These are phyloP conservation scores for Trapa incisa DNA, from an alignment of 345 rosid genomes.

Conservation along the genomic window DNA sequence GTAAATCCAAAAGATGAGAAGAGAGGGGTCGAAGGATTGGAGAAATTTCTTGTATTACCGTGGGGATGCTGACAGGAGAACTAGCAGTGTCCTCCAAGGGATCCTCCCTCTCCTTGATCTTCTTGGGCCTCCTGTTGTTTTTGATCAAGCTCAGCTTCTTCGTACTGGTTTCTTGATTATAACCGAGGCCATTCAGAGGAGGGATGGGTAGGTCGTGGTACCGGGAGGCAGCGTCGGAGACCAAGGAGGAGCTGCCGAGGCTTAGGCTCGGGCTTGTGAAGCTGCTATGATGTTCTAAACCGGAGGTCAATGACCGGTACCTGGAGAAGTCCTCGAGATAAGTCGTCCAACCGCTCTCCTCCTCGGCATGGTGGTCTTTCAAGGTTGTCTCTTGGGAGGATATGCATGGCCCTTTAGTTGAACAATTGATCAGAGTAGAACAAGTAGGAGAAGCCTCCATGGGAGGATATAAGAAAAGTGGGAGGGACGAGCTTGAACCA, in stretches of 20 bases:
- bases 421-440: background rate
- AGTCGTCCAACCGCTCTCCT: conserved; percentile 85
- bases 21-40: no score
- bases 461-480: background rate
- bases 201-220: conserved; percentile 12
- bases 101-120: conserved; percentile 38
- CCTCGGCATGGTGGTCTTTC: conserved; percentile 11
- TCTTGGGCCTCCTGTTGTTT: conserved; percentile 33
- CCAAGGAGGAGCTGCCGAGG: conserved; percentile 25
- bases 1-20: background rate
- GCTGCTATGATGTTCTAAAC: conserved; percentile 3
- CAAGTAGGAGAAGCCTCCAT: background rate
- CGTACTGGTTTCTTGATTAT: conserved; percentile 6
- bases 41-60: conserved; percentile 20
- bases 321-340: conserved; percentile 57
- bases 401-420: background rate
- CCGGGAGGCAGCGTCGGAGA: conserved; percentile 61
- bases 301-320: conserved; percentile 7
- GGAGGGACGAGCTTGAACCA: no score
- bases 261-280: conserved; percentile 22
- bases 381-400: conserved; percentile 1
- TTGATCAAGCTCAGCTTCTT: conserved; percentile 30
- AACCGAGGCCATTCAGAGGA: no score
- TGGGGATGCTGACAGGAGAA: conserved; percentile 74
- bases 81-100: conserved; percentile 90